phyloP scores from a whole-genome alignment of 2,329 filamentous ascomycete genomes.

The Epichloe uncinata region DNA sequence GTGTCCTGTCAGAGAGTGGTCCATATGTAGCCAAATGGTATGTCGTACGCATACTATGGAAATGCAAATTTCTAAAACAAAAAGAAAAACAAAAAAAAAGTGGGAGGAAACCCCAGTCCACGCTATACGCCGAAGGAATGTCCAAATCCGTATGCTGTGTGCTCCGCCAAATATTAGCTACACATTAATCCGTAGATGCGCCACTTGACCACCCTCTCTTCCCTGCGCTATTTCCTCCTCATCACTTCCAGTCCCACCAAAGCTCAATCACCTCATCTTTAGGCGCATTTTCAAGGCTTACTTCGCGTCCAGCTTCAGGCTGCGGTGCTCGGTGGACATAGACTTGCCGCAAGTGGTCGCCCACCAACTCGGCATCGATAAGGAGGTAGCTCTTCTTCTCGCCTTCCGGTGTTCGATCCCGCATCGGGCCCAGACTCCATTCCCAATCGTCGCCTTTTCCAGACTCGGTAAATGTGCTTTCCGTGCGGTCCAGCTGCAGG shows the following conservation, averaged over 20 bases:
- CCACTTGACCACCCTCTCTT: not conserved
- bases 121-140: not conserved
- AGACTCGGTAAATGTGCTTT: slow-evolving; percentile 30
- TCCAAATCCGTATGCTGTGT: not conserved
- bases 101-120: not conserved
- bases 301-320: slow-evolving; percentile 11
- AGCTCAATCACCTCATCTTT: slow-evolving; percentile 35
- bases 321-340: slow-evolving; percentile 32
- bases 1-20: too few species aligned
- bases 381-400: slow-evolving; percentile 40
- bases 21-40: not conserved
- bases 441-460: slow-evolving; percentile 34
- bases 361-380: slow-evolving; percentile 28
- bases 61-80: not conserved
- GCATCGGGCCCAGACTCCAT: slow-evolving; percentile 40
- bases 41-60: not conserved
- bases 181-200: not conserved
- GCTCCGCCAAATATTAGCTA: not conserved
- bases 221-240: not conserved
- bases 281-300: slow-evolving; percentile 21
- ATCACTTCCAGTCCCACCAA: slow-evolving; percentile 25
- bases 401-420: slow-evolving; percentile 19
- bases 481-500: slow-evolving; percentile 32
- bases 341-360: slow-evolving; percentile 35
- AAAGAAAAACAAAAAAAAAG: not conserved